Conservation (phyloP, 2,329 filamentous ascomycete genomes). For the Trichoderma sp. region DNA sequence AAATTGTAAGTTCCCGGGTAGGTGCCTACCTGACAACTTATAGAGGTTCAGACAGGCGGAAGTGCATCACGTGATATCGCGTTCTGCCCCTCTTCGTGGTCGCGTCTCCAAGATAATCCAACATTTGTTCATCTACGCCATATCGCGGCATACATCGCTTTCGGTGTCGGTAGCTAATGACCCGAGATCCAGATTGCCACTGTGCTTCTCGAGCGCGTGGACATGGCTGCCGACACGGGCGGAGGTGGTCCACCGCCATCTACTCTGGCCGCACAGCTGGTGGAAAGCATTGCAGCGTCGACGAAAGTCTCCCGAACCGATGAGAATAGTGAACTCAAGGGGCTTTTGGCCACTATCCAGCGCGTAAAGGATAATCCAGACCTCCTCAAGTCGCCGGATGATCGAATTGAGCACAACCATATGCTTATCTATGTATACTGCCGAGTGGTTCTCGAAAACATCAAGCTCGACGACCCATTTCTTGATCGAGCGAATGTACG, state of each 20-base stretch:
- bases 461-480: conserved; percentile 68
- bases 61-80: conserved; percentile 26
- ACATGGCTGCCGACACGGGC: conserved; percentile 23
- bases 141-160: not conserved
- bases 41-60: not conserved
- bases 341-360: conserved; percentile 60
- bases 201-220: conserved; percentile 21
- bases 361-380: conserved; percentile 50
- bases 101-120: conserved; percentile 21
- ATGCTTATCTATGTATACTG: conserved; percentile 82
- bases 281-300: conserved; percentile 71
- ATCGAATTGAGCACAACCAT: conserved; percentile 74
- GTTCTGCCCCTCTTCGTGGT: conserved; percentile 21
- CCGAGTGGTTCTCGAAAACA: conserved; percentile 71
- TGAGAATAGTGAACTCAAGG: conserved; percentile 71
- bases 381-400: conserved; percentile 59
- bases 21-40: not conserved
- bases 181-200: conserved; percentile 26
- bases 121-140: not conserved
- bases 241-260: conserved; percentile 59
- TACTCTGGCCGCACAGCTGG: conserved; percentile 83
- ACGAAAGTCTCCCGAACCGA: conserved; percentile 60
- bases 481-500: conserved; percentile 54
- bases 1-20: not conserved
- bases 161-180: conserved; percentile 34